Conservation (phyloP, 148 eudicot species). For the Gaultheria prostrata region DNA sequence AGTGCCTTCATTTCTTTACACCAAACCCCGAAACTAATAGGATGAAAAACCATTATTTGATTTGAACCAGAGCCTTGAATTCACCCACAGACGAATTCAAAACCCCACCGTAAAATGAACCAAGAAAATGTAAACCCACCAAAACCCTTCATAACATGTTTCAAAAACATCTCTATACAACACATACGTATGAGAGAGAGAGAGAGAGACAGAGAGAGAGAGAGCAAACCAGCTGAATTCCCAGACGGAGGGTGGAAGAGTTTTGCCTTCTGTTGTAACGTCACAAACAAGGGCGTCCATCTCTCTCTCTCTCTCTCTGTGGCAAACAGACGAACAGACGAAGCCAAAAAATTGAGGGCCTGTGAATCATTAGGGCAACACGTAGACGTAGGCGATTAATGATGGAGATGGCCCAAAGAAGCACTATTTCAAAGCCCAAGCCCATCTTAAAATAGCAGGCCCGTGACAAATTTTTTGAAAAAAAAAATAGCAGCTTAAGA, state of each 20-base stretch:
- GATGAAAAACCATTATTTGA: not conserved
- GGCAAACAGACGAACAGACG: not conserved
- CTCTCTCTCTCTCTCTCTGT: not conserved
- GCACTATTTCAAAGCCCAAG: not conserved
- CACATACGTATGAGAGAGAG: no score
- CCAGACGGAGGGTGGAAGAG: not conserved
- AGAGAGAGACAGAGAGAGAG: not conserved
- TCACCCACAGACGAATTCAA: not conserved
- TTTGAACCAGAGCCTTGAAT: not conserved
- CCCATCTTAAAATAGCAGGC: not conserved
- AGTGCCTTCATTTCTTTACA: not conserved
- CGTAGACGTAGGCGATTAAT: not conserved
- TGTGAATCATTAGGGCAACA: not conserved
- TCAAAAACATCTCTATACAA: not conserved
- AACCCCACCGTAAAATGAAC: not conserved
- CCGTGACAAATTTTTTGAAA: no score
- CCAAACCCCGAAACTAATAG: not conserved
- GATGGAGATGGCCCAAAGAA: not conserved
- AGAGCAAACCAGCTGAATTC: conserved; percentile 1
- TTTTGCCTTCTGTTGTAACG: not conserved
- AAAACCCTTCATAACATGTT: not conserved
- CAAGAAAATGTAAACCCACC: not conserved
- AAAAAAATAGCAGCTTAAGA: no score
- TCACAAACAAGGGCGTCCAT: conserved; percentile 2
- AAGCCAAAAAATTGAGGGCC: not conserved